Evolutionary conservation across 208 protist genomes (phyloP).

Genomic region (Leishmania lainsoni): DNA sequence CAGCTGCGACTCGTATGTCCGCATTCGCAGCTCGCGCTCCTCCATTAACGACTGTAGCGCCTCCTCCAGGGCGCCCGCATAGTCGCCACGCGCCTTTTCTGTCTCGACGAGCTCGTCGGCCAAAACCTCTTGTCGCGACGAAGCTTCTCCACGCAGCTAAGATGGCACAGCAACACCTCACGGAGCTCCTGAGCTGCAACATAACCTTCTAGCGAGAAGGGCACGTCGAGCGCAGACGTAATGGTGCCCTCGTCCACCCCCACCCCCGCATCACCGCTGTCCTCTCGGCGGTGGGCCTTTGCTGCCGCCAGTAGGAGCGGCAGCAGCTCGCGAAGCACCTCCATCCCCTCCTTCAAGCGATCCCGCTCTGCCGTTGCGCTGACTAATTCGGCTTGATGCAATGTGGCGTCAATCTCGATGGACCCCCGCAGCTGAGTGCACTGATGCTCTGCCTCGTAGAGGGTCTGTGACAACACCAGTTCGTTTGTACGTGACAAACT

Average conservation of each 20-base stretch:
- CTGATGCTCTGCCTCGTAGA: conserved; percentile 43
- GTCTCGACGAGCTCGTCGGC: conserved; percentile 41
- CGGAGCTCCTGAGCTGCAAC: conserved; percentile 9
- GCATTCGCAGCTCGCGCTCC: conserved; percentile 46
- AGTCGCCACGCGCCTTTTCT: conserved; percentile 31
- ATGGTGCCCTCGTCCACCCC: not conserved
- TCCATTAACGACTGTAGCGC: conserved; percentile 33
- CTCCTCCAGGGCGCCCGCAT: conserved; percentile 34
- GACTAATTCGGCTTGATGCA: not conserved
- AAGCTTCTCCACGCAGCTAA: conserved; percentile 42
- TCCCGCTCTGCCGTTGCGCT: not conserved
- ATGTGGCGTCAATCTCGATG: conserved; percentile 3
- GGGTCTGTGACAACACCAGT: conserved; percentile 24
- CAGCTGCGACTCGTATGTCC: conserved; percentile 32
- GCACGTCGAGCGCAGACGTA: not conserved
- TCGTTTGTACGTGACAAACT: conserved; percentile 47
- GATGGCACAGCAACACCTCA: conserved; percentile 15
- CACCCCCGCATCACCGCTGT: not conserved
- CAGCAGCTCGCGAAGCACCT: conserved; percentile 19
- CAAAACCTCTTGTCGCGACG: conserved; percentile 58
- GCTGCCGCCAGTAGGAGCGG: conserved; percentile 11
- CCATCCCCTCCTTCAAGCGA: not conserved
- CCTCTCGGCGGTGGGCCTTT: not conserved
- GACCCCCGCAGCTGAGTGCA: conserved; percentile 25
- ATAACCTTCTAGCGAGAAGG: not conserved